Evolutionary conservation across 2,329 filamentous ascomycete genomes (phyloP).

Genomic region (Sporothrix schenckii): DNA sequence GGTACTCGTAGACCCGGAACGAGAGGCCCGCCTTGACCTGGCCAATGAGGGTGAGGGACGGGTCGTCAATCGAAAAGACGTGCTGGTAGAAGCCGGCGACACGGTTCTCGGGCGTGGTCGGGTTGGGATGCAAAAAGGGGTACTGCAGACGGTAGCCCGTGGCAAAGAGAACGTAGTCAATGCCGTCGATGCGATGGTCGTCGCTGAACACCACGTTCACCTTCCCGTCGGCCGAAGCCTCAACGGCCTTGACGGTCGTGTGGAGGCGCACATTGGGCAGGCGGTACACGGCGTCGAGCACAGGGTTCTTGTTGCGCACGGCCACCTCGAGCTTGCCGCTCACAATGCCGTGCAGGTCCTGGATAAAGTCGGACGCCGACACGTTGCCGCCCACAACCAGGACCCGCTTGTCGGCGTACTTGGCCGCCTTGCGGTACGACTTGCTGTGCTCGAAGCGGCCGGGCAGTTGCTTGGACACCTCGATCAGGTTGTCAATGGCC

Average conservation of each 20-base stretch:
- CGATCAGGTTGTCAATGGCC: slow-evolving; percentile 45
- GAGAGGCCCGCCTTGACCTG: slow-evolving; percentile 46
- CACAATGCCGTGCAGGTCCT: slow-evolving; percentile 51
- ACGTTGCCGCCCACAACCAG: slow-evolving; percentile 62
- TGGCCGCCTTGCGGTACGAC: slow-evolving; percentile 43
- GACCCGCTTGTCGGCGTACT: slow-evolving; percentile 43
- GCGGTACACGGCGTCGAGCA: slow-evolving; percentile 59
- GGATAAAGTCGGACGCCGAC: slow-evolving; percentile 60
- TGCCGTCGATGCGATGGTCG: slow-evolving; percentile 50
- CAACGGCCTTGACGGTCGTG: slow-evolving; percentile 46
- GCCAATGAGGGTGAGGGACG: slow-evolving; percentile 43
- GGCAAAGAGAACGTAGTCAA: slow-evolving; percentile 62
- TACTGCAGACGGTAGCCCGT: slow-evolving; percentile 63
- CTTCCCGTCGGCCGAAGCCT: slow-evolving; percentile 43
- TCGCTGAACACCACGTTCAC: slow-evolving; percentile 56
- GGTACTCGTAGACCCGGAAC: slow-evolving; percentile 46
- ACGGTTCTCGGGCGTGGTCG: slow-evolving; percentile 32
- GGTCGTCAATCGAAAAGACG: slow-evolving; percentile 45
- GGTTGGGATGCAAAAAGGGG: slow-evolving; percentile 51
- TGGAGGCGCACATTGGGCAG: slow-evolving; percentile 53
- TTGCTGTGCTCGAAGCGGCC: slow-evolving; percentile 48
- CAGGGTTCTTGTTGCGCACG: slow-evolving; percentile 50
- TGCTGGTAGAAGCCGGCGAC: slow-evolving; percentile 46
- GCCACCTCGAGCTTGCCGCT: slow-evolving; percentile 50
- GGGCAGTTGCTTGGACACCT: slow-evolving; percentile 44